phyloP scores from a whole-genome alignment of 805 yeast genomes.

The Saturnispora sanitii region DNA sequence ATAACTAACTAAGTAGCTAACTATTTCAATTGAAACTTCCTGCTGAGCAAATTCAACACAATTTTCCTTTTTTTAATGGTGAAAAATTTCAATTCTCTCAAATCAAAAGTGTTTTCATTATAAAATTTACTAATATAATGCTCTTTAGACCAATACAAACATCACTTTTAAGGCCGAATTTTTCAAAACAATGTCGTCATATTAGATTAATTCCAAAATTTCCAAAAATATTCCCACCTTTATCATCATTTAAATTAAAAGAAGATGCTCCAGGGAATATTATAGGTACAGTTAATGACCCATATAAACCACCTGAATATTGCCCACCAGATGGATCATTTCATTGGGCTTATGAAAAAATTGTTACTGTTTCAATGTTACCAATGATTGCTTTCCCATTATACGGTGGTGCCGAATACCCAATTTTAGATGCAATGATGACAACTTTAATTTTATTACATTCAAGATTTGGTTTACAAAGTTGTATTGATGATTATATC shows the following conservation, averaged over 20 bases:
- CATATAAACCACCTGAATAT: slow-evolving; percentile 57
- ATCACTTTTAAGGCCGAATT: slow-evolving; percentile 1
- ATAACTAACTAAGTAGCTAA: too few relatives aligned
- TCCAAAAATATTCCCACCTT: slow-evolving; percentile 11
- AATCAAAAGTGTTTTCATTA: background rate
- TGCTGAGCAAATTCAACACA: background rate
- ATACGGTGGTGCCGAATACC: slow-evolving; percentile 57
- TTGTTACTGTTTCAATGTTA: slow-evolving; percentile 56
- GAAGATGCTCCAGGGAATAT: slow-evolving; percentile 87
- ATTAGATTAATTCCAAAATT: slow-evolving; percentile 19
- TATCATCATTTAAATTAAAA: slow-evolving; percentile 37
- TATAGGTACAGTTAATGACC: slow-evolving; percentile 90
- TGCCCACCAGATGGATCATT: slow-evolving; percentile 67
- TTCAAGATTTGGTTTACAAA: slow-evolving; percentile 75
- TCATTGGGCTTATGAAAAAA: slow-evolving; percentile 90
- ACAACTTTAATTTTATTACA: slow-evolving; percentile 63
- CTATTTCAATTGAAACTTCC: too few relatives aligned
- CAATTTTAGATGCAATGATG: slow-evolving; percentile 67
- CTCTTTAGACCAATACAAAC: background rate
- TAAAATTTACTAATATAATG: too few relatives aligned
- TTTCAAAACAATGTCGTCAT: slow-evolving; percentile 6
- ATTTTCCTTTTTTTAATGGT: background rate
- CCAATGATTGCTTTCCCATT: slow-evolving; percentile 75
- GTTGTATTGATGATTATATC: slow-evolving; percentile 89
- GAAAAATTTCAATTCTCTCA: background rate